A percentile compares a stretch with the other conserved stretches of the same genome.
Evolutionary conservation across 139 green algal species (phyloP).

Genomic region (Desmodesmus armatus): DNA sequence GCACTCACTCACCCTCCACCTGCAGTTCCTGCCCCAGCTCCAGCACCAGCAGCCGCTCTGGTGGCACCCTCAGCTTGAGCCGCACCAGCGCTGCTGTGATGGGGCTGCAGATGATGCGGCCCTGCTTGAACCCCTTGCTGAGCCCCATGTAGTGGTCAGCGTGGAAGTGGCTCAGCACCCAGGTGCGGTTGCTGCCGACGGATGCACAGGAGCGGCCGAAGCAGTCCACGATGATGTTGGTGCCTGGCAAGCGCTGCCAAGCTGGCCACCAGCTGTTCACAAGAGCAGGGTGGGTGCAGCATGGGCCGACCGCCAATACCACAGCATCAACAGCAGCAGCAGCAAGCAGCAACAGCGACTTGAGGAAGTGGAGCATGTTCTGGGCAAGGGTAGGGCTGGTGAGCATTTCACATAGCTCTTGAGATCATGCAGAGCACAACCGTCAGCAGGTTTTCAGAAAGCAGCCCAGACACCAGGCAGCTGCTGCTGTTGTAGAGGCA

Average conservation of each 20-base stretch:
- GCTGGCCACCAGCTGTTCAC: constrained; percentile 22
- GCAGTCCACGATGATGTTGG: constrained; percentile 80
- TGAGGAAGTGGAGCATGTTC: no score
- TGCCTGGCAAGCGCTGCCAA: constrained; percentile 28
- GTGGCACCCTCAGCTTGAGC: constrained; percentile 66
- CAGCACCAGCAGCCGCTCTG: constrained; percentile 26
- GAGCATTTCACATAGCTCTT: no score
- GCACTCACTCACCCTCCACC: constrained; percentile 48
- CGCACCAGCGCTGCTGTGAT: constrained; percentile 76
- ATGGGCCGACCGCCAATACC: no score
- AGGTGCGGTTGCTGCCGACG: constrained; percentile 52
- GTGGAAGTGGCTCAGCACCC: constrained; percentile 94
- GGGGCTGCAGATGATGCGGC: constrained; percentile 77
- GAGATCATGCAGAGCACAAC: no score
- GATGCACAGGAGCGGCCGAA: constrained; percentile 62
- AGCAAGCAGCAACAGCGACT: no score
- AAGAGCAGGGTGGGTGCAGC: neutral
- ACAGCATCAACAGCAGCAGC: no score
- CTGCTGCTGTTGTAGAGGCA: no score
- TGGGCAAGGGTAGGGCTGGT: no score
- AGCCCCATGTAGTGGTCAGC: constrained; percentile 81
- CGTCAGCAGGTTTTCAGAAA: no score
- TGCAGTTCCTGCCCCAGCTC: constrained; percentile 34
- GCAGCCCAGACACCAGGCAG: no score
- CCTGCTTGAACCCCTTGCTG: constrained; percentile 57